Evolutionary conservation across 2,329 filamentous ascomycete genomes (phyloP).

Genomic region (Colletotrichum sp.): DNA sequence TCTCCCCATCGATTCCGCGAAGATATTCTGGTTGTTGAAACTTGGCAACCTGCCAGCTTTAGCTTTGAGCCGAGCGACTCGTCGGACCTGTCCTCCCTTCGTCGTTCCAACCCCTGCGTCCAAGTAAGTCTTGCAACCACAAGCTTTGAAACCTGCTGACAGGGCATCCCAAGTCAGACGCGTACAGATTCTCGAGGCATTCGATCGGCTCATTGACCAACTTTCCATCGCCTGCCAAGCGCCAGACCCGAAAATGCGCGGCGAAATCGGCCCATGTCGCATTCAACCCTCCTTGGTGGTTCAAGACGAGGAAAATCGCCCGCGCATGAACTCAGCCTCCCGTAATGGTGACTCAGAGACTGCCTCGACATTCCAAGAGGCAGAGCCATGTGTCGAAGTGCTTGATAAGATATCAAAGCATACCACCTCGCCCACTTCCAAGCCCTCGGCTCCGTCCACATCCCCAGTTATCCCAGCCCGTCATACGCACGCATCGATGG

Average conservation of each 20-base stretch:
- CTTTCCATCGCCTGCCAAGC: not conserved
- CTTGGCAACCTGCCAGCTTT: not conserved
- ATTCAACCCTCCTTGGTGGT: not conserved
- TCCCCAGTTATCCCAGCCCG: not conserved
- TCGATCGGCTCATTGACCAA: not conserved
- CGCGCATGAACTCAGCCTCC: not conserved
- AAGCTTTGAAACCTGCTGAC: not conserved
- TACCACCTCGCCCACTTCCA: not conserved
- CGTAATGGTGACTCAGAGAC: not conserved
- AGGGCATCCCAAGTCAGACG: not conserved
- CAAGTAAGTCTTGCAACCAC: not conserved
- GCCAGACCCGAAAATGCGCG: not conserved
- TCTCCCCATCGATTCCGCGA: not conserved
- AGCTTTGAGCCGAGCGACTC: not conserved
- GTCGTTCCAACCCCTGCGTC: not conserved
- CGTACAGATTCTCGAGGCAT: fast-evolving
- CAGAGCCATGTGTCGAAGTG: not conserved
- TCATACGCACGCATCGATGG: not conserved
- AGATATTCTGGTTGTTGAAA: not conserved
- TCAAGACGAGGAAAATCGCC: not conserved
- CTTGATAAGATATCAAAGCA: not conserved
- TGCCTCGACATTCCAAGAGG: not conserved
- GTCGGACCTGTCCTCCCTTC: not conserved
- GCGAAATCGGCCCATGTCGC: not conserved
- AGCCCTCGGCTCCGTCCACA: not conserved